Conservation (phyloP, 257 asterid genomes). For the Petunia secreta region DNA sequence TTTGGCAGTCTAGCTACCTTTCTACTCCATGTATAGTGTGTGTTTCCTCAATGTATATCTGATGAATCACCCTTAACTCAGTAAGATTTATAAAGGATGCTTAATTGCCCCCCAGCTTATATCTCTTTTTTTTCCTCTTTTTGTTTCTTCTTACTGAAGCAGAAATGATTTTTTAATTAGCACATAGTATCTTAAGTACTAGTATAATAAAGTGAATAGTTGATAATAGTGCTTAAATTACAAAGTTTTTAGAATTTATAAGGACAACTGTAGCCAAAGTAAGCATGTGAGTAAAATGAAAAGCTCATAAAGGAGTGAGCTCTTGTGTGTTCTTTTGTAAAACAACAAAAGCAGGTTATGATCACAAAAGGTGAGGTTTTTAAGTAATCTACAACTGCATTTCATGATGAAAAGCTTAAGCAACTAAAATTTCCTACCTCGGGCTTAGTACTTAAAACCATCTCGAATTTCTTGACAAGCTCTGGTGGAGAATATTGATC, state of each 20-base stretch:
- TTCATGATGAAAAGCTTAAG: neutral
- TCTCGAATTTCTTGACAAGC: constrained; percentile 52
- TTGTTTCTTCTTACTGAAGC: neutral
- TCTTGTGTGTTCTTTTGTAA: neutral
- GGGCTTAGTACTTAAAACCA: constrained; percentile 46
- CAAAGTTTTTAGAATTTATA: neutral
- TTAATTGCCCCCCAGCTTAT: neutral
- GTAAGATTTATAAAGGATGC: neutral
- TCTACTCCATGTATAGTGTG: neutral
- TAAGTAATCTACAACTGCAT: neutral
- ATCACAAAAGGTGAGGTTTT: neutral
- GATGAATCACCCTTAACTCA: neutral
- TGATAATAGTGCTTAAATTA: too few relatives aligned
- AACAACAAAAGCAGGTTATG: neutral
- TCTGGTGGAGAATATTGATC: constrained; percentile 51
- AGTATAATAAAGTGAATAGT: neutral
- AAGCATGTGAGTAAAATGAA: neutral
- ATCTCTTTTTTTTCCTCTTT: neutral
- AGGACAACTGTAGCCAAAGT: neutral
- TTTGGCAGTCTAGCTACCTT: neutral
- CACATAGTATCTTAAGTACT: neutral
- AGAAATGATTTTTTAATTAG: neutral
- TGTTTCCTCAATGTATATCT: neutral
- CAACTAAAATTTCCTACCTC: constrained; percentile 43
- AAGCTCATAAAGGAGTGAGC: neutral